Evolutionary conservation across 176 grass and related monocot genomes (phyloP).

Genomic region (Triticum timopheevii): DNA sequence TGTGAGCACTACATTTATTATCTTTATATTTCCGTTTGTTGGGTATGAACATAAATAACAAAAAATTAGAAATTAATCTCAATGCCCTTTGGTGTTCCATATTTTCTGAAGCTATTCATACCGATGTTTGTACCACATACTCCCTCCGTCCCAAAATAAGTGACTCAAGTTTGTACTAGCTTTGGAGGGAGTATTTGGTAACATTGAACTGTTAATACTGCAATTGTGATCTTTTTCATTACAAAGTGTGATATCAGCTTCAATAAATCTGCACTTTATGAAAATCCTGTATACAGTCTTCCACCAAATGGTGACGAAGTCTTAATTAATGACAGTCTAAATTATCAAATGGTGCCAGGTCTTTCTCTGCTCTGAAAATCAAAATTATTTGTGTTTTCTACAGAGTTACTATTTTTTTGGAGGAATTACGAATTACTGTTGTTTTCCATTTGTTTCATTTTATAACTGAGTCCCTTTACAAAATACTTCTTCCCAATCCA

Average conservation of each 20-base stretch:
- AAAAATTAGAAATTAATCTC: not conserved
- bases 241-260: not conserved
- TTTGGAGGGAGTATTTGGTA: no score
- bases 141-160: no score
- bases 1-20: constrained; percentile 4
- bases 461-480: no score
- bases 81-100: not conserved
- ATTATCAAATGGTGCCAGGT: not conserved
- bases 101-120: not conserved
- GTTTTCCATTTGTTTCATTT: not conserved
- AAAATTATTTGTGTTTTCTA: not conserved
- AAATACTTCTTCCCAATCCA: not conserved
- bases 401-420: no score
- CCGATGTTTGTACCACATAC: not conserved
- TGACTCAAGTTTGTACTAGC: no score
- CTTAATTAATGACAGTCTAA: no score
- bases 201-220: no score
- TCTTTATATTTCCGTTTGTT: not conserved
- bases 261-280: not conserved
- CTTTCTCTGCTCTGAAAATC: not conserved
- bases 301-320: not conserved
- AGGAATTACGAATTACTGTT: not conserved
- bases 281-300: not conserved
- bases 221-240: not conserved
- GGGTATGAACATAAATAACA: not conserved